Conservation (phyloP, 2,329 filamentous ascomycete genomes). For the Fonsecaea multimorphosa region DNA sequence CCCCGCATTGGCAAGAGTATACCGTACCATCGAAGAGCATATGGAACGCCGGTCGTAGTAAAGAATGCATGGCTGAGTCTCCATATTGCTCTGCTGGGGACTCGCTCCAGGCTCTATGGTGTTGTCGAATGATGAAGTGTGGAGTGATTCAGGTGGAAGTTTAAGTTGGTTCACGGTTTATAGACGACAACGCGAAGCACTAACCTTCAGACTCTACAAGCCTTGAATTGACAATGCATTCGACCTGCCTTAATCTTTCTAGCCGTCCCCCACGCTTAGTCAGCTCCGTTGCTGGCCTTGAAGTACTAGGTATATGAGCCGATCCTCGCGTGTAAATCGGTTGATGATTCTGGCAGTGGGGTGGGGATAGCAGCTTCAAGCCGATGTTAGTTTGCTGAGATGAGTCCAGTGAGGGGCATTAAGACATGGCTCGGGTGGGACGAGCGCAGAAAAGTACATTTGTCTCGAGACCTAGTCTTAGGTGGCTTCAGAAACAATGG, state of each 20-base stretch:
- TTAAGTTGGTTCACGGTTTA: neutral
- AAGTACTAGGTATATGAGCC: neutral
- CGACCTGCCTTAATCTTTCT: neutral
- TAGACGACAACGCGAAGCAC: neutral
- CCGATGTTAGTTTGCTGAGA: neutral
- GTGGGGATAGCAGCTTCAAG: neutral
- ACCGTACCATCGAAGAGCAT: constrained; percentile 23
- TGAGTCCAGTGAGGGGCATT: neutral
- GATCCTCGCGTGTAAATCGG: neutral
- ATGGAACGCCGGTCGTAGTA: constrained; percentile 22
- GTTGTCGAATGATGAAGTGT: neutral
- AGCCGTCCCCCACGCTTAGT: neutral
- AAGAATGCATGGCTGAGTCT: constrained; percentile 15
- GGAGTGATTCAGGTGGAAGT: neutral
- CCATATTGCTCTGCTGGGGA: neutral
- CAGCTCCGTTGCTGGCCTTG: neutral
- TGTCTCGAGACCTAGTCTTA: neutral
- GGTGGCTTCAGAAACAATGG: neutral
- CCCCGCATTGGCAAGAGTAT: constrained; percentile 12
- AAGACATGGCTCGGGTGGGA: neutral
- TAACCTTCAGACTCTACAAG: neutral
- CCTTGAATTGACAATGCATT: neutral
- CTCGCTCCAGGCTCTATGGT: neutral
- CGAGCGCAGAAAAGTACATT: neutral
- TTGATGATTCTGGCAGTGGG: neutral